Base-by-base conservation (phyloP, 148 eudicot genomes). In the Rhododendron williamsianum region DNA sequence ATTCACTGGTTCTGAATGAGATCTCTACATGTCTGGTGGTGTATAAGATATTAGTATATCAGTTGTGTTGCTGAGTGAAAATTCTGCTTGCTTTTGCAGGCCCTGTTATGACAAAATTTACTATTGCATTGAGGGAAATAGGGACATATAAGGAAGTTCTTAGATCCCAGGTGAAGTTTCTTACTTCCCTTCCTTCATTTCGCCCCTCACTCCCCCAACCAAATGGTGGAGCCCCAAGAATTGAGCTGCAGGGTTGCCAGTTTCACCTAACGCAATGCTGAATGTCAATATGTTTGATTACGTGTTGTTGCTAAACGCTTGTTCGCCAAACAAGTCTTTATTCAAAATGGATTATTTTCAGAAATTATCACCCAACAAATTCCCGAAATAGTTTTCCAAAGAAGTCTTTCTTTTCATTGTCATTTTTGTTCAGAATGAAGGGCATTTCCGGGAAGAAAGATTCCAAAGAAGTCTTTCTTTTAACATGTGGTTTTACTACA, bases 101-200 rank as follows among this genome's bases (percentile, higher is more conserved):
- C 60, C 99, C 98, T 89, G 98, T 97, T 82, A 97, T 97, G 98
- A 97, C 99, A 84, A 95, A 97, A 88, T 95, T 97, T 86, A 97
- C 99, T 18, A 97, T 97, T 83, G 99, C 99, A 35, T 87, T 97
- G 90, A 92, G 99, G 92, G 99, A 97, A 91, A 97, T 97, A 78
- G 99, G 99, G 84, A 97, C 98, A 46, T 97, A 97, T 76, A 95
- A 97, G 88, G 99, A 97, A 92, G 98, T 95, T 86, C 99, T 97
- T 90, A 92, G 99, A 82, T 97, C 99, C 76, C 98, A 97, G 98
- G 98, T 95, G 87, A 85, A 54, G 0, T 33, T 82, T 41, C 56
- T 13, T 56, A 76, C 49, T 76, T 25, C n/a, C 46, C 38, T 30
- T 12, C 7, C 69, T n/a, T 63, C 30, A 23, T 21, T 60, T 21